Percentiles rank a stretch among this genome's conserved stretches.
Conservation (phyloP, 106 monocot species). For the Platanthera zijinensis region DNA sequence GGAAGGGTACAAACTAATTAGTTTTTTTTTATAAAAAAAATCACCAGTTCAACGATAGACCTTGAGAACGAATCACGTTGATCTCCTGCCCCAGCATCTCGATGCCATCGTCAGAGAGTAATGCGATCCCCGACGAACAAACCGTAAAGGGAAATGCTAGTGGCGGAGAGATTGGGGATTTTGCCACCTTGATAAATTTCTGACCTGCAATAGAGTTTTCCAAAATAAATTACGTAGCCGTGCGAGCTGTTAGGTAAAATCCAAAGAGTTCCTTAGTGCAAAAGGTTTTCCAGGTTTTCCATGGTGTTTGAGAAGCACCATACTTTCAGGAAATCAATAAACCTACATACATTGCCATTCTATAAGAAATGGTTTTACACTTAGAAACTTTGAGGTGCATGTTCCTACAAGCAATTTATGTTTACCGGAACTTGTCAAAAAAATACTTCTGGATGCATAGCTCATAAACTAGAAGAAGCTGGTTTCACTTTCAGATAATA, state of each 20-base stretch:
- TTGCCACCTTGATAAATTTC: conserved; percentile 85
- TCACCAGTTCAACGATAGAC: conserved; percentile 11
- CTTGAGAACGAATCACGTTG: conserved; percentile 58
- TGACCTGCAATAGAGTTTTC: conserved; percentile 39
- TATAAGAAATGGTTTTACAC: neutral
- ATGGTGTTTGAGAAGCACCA: too few relatives aligned
- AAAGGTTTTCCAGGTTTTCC: neutral
- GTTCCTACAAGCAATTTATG: neutral
- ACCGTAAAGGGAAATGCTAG: conserved; percentile 70
- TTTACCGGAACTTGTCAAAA: neutral
- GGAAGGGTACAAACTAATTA: neutral
- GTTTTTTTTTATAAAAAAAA: neutral
- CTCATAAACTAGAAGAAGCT: neutral
- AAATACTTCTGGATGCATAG: neutral
- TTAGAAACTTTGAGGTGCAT: neutral
- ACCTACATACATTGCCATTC: neutral
- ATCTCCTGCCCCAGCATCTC: conserved; percentile 53
- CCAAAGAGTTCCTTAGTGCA: neutral
- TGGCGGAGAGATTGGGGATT: conserved; percentile 77
- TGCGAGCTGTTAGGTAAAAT: neutral
- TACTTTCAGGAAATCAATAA: too few relatives aligned
- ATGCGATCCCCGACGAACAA: conserved; percentile 63
- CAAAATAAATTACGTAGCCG: neutral
- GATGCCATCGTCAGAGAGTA: conserved; percentile 68
- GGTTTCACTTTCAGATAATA: neutral